These are phyloP conservation scores for Nitzschia inconspicua DNA, from an alignment of 108 stramenopile genomes.

Conservation along the genomic window DNA sequence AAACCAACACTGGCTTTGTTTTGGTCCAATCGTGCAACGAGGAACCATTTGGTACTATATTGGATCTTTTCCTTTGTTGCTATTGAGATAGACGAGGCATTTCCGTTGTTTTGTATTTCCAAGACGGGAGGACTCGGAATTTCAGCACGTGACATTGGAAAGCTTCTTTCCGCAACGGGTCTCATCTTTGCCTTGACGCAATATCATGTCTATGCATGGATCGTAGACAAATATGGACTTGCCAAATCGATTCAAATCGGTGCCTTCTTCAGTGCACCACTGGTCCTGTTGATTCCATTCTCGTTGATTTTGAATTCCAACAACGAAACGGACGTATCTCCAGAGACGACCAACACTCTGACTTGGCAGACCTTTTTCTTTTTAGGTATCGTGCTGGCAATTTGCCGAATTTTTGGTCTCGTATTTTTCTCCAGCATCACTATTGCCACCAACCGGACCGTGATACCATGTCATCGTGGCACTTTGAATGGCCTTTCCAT, in stretches of 20 bases:
- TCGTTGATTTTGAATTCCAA: constrained; percentile 18
- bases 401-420: constrained; percentile 37
- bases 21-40: constrained; percentile 34
- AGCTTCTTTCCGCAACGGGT: constrained; percentile 46
- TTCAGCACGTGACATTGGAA: constrained; percentile 53
- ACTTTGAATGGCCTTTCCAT: constrained; percentile 67
- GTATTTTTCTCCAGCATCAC: constrained; percentile 54
- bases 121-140: constrained; percentile 44
- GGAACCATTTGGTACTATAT: constrained; percentile 42
- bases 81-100: constrained; percentile 51
- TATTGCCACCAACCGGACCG: constrained; percentile 56
- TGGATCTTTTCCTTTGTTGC: constrained; percentile 56
- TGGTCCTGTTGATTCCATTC: constrained; percentile 41
- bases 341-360: not conserved
- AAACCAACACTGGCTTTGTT: not conserved
- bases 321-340: not conserved
- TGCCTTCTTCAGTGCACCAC: constrained; percentile 23
- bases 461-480: constrained; percentile 43
- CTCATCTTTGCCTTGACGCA: constrained; percentile 49
- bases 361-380: constrained; percentile 18
- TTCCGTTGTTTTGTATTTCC: constrained; percentile 69
- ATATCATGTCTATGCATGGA: constrained; percentile 34
- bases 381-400: constrained; percentile 33
- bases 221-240: constrained; percentile 43
- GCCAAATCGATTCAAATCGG: constrained; percentile 41